Evolutionary conservation across 1,284 basidiomycete genomes (phyloP).

Genomic region (Vanrija sp.): DNA sequence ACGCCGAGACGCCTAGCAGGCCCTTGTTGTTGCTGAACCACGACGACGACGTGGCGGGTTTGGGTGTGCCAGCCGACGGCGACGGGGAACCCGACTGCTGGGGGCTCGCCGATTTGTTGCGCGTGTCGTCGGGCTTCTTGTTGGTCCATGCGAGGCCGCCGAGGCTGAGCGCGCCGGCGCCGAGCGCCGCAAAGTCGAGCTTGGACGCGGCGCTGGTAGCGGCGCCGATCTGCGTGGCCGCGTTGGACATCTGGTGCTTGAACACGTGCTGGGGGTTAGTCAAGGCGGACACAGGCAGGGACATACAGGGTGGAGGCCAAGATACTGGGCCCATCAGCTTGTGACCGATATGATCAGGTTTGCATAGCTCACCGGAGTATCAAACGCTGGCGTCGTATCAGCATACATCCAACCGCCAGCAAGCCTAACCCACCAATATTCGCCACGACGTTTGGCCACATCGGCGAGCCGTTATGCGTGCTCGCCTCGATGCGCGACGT

Average conservation of each 20-base stretch:
- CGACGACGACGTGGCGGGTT: neutral
- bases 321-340: slow-evolving; percentile 57
- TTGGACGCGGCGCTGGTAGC: slow-evolving; percentile 56
- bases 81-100: neutral
- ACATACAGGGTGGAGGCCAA: slow-evolving; percentile 71
- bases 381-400: slow-evolving; percentile 58
- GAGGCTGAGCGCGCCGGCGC: slow-evolving; percentile 50
- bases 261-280: slow-evolving; percentile 33
- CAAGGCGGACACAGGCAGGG: neutral
- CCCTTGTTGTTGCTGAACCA: slow-evolving; percentile 23
- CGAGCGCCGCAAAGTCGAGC: slow-evolving; percentile 57
- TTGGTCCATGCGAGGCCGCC: slow-evolving; percentile 8
- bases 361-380: slow-evolving; percentile 66
- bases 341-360: neutral
- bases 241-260: slow-evolving; percentile 76
- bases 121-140: slow-evolving; percentile 17
- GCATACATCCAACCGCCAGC: neutral
- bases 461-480: slow-evolving; percentile 32
- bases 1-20: slow-evolving; percentile 55
- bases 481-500: slow-evolving; percentile 63
- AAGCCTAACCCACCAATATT: slow-evolving; percentile 30
- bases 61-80: neutral
- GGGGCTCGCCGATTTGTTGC: neutral
- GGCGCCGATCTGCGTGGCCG: slow-evolving; percentile 64
- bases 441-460: slow-evolving; percentile 47